A percentile compares a stretch with the other conserved stretches of the same genome.
phyloP scores from a whole-genome alignment of 2,329 filamentous ascomycete species.

The Davidsoniella australis region DNA sequence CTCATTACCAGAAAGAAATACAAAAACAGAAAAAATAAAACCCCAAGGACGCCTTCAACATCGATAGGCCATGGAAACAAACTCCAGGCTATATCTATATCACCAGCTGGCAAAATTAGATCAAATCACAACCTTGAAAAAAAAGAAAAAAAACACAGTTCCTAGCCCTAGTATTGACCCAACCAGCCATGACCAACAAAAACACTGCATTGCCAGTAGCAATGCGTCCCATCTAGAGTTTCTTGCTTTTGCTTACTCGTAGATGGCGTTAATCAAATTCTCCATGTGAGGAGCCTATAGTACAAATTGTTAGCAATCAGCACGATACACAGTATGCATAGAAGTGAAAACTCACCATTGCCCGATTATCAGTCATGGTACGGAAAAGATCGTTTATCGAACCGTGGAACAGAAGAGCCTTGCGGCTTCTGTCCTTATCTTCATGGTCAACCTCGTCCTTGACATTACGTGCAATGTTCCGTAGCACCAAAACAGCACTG shows the following conservation, averaged over 20 bases:
- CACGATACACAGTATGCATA: constrained; percentile 8
- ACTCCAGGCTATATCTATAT: too few relatives aligned
- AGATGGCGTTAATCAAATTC: constrained; percentile 24
- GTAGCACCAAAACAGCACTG: constrained; percentile 57
- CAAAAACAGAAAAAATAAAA: background rate
- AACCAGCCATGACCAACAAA: background rate
- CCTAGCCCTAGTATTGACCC: background rate
- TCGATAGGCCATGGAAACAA: too few relatives aligned
- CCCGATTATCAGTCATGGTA: constrained; percentile 51
- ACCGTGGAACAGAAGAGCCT: constrained; percentile 49
- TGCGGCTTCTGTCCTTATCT: constrained; percentile 31
- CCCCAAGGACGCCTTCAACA: background rate
- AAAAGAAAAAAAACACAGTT: background rate
- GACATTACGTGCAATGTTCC: constrained; percentile 58
- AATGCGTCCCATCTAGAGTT: background rate
- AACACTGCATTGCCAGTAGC: too few relatives aligned
- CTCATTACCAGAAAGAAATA: background rate
- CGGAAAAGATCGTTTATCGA: constrained; percentile 48
- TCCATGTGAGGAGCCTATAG: constrained; percentile 24
- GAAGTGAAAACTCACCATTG: constrained; percentile 29
- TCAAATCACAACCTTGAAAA: background rate
- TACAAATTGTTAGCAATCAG: constrained; percentile 7
- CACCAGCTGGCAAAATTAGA: background rate
- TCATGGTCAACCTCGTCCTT: constrained; percentile 29
- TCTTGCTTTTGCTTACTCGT: constrained; percentile 12